These are phyloP conservation scores for Euphorbia pulcherrima DNA, from an alignment of 345 rosid species.

Conservation along the genomic window DNA sequence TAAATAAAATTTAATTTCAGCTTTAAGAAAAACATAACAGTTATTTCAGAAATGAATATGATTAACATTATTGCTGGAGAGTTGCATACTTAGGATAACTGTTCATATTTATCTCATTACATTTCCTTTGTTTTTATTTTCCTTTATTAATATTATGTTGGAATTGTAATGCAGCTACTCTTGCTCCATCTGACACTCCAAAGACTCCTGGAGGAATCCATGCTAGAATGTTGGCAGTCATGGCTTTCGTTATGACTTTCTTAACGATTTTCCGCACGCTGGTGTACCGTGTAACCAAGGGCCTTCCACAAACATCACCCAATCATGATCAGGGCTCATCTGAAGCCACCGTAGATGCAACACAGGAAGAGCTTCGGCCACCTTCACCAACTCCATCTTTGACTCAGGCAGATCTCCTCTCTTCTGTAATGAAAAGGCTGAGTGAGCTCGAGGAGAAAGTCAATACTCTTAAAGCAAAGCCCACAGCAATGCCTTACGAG, in stretches of 20 bases:
- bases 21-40: no score
- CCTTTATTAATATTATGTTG: background rate
- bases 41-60: no score
- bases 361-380: constrained; percentile 46
- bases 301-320: constrained; percentile 37
- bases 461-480: constrained; percentile 73
- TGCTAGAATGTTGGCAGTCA: constrained; percentile 41
- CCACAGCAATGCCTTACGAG: constrained; percentile 93
- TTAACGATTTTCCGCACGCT: constrained; percentile 49
- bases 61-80: no score
- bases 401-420: constrained; percentile 55
- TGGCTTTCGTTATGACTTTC: constrained; percentile 64
- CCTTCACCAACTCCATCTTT: constrained; percentile 52
- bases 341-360: constrained; percentile 30
- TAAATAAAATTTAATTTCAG: no score
- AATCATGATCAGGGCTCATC: constrained; percentile 33
- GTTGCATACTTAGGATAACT: no score
- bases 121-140: background rate
- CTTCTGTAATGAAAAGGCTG: constrained; percentile 71
- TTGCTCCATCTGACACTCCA: constrained; percentile 32
- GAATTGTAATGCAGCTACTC: constrained; percentile 40
- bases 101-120: background rate
- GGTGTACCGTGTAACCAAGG: constrained; percentile 39
- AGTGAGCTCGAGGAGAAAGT: constrained; percentile 90
- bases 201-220: constrained; percentile 53